Base-by-base conservation (phyloP, 352 stramenopile genomes). In the Globisporangium abappressorium region DNA sequence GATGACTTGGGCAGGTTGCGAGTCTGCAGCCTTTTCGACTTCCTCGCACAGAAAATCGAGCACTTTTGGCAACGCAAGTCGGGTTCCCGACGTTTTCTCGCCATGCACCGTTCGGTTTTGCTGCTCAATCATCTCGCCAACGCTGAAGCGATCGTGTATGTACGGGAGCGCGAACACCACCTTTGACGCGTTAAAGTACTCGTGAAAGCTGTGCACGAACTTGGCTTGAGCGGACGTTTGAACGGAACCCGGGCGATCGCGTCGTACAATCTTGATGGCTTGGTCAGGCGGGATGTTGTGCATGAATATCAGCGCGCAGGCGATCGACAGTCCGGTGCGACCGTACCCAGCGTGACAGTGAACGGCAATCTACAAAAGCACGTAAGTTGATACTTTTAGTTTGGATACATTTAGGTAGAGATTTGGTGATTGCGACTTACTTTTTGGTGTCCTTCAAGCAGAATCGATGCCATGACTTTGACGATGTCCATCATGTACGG, bases 341-440 rank as follows among this genome's bases (percentile, higher is more conserved):
- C 85, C 91, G 62, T 95, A 97, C 2, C 90, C 91, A 46, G 91
- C 90, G 65, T 97, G 91, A 49, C 91, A 97, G 66, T 97, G 91
- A 12, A 97, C 91, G 3, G 91, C 89, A 3, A 97, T 64, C 81
- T 93, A 33, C 18, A 56, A 7, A 12, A 47, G 41, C 14, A 47
- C 41, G 38, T 46, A 41, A 14, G 24, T 43, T 15, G 6, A 7
- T 30, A 36, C 47, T 20, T 1, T 30, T 15, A 51, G 5, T 18
- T 26, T 26, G 24, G 24, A 26, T 1, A 26, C 24, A 26, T 26
- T 26, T 26, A 26, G 24, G 24, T 26, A 26, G 24, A 26, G 24
- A 26, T 26, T 26, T 26, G 24, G 24, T 26, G 12, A 47, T 33
- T 18, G 18, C 12, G 5, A 36, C 66, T 65, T 77, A 79, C 86